These are phyloP conservation scores for Trichophyton simii DNA, from an alignment of 2,329 filamentous ascomycete genomes.

Conservation along the genomic window DNA sequence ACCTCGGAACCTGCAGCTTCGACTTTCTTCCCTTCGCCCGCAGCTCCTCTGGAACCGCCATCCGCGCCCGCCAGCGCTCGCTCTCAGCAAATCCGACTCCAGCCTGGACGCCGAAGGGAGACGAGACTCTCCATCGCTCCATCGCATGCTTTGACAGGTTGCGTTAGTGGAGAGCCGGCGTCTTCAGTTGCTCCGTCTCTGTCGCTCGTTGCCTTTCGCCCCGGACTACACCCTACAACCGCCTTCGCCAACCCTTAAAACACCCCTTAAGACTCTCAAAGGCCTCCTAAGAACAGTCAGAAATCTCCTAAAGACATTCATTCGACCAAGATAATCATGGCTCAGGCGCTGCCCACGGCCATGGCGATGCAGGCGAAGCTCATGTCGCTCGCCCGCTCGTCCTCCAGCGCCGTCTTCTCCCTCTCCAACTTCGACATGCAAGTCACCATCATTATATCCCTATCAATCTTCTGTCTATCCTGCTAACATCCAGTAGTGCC, in stretches of 20 bases:
- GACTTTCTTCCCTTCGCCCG: too few species aligned
- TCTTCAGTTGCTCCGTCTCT: too few species aligned
- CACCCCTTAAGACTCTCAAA: not conserved
- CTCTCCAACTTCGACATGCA: conserved; percentile 34
- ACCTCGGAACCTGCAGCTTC: too few species aligned
- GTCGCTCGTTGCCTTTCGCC: not conserved
- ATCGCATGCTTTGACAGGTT: too few species aligned
- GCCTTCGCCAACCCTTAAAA: not conserved
- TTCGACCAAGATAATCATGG: not conserved
- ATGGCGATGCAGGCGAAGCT: conserved; percentile 31
- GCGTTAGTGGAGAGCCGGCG: too few species aligned
- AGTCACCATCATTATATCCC: conserved; percentile 13
- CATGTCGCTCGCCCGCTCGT: conserved; percentile 24
- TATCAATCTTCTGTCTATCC: not conserved
- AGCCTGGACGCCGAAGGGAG: too few species aligned
- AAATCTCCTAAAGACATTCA: too few species aligned
- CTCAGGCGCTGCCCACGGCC: not conserved
- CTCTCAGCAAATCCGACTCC: too few species aligned
- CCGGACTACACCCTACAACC: not conserved
- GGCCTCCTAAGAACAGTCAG: not conserved
- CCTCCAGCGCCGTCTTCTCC: conserved; percentile 23
- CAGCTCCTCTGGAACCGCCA: too few species aligned
- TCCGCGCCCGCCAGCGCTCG: too few species aligned
- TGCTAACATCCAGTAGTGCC: conserved; percentile 40
- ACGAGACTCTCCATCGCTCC: too few species aligned